Percentiles rank a stretch among this genome's conserved stretches.
Evolutionary conservation across 1,284 basidiomycete species (phyloP).

Genomic region (Irpex lacteus): DNA sequence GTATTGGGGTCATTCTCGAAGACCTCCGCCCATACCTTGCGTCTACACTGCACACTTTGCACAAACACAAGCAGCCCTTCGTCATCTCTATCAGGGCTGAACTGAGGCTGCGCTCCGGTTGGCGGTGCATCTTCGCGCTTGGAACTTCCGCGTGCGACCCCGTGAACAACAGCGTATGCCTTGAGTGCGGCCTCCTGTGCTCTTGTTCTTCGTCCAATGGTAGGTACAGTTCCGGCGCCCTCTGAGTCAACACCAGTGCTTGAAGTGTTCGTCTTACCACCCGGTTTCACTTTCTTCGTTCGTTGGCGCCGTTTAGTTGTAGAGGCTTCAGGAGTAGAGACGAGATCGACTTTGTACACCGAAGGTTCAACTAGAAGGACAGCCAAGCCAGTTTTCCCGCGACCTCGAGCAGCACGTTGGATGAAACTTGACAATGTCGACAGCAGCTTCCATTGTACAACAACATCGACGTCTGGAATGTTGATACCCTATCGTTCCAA

Average conservation of each 20-base stretch:
- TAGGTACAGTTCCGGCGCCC: background rate
- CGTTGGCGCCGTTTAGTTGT: background rate
- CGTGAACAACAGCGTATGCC: constrained; percentile 14
- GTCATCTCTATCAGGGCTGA: constrained; percentile 6
- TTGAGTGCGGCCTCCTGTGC: constrained; percentile 1
- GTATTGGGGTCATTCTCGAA: constrained; percentile 11
- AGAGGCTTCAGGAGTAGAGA: background rate
- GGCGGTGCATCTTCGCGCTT: background rate
- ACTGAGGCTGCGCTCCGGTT: background rate
- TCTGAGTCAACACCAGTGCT: too few species aligned
- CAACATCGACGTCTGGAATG: constrained; percentile 22
- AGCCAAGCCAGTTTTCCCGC: constrained; percentile 13
- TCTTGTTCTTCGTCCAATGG: background rate
- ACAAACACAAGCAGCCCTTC: constrained; percentile 19
- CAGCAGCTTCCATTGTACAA: constrained; percentile 26
- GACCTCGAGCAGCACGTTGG: constrained; percentile 23
- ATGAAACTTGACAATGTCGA: constrained; percentile 21
- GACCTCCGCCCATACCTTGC: constrained; percentile 8
- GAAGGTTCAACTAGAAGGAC: constrained; percentile 22
- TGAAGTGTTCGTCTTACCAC: background rate
- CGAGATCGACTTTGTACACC: constrained; percentile 1
- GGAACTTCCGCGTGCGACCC: constrained; percentile 7
- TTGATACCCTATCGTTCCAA: constrained; percentile 21
- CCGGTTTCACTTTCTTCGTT: background rate
- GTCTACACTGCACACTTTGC: constrained; percentile 16